Evolutionary conservation across 345 rosid genomes (phyloP).

Genomic region (Excoecaria agallocha): DNA sequence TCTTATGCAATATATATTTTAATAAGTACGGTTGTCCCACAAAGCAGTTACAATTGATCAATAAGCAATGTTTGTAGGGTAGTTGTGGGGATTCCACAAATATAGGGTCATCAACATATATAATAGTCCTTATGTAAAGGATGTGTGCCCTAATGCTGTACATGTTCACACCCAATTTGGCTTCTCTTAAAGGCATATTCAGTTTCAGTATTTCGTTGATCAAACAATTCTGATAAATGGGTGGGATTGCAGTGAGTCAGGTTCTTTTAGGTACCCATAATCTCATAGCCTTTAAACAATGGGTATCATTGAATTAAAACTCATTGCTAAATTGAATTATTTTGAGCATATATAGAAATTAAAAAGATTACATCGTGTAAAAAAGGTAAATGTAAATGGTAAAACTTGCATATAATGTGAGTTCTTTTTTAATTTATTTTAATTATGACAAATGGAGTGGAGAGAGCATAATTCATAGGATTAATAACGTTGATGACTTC

Average conservation of each 20-base stretch:
- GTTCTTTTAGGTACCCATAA: too few species aligned
- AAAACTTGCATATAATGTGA: too few species aligned
- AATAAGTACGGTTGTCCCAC: slow-evolving; percentile 24
- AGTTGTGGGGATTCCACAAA: slow-evolving; percentile 20
- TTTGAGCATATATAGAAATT: too few species aligned
- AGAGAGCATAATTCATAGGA: background rate
- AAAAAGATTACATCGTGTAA: too few species aligned
- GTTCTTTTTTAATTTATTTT: too few species aligned
- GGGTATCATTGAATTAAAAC: too few species aligned
- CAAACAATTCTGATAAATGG: background rate
- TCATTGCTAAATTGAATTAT: too few species aligned
- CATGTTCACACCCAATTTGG: slow-evolving; percentile 24
- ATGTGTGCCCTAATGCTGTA: slow-evolving; percentile 2
- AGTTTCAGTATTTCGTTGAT: background rate
- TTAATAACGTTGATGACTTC: background rate
- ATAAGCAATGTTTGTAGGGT: slow-evolving; percentile 20
- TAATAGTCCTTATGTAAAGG: slow-evolving; percentile 9
- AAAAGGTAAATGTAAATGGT: too few species aligned
- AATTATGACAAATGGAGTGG: too few species aligned
- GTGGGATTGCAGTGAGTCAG: too few species aligned
- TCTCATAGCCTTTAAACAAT: too few species aligned
- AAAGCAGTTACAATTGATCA: slow-evolving; percentile 23
- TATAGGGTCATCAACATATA: slow-evolving; percentile 19
- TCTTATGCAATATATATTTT: background rate
- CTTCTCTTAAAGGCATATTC: background rate